A percentile compares a stretch with the other conserved stretches of the same genome.
phyloP scores from a whole-genome alignment of 768 basidiomycete species.

The Dendrothele bispora region DNA sequence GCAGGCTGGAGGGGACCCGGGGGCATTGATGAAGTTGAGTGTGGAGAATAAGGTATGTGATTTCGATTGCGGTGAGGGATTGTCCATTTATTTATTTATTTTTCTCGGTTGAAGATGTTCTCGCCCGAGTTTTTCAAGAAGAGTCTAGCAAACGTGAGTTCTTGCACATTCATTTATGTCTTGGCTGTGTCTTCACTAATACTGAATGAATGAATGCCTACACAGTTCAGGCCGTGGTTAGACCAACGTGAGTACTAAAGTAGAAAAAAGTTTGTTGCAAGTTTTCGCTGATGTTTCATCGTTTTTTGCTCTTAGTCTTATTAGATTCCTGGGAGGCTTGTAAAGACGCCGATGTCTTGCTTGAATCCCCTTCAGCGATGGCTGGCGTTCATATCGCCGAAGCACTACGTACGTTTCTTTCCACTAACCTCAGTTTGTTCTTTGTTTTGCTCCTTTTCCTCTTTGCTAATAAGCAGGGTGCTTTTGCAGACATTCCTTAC shows the following conservation, averaged over 20 bases:
- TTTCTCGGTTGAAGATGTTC: conserved; percentile 50
- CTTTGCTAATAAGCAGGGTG: neutral
- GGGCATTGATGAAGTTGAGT: conserved; percentile 64
- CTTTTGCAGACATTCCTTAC: conserved; percentile 53
- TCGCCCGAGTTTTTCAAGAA: conserved; percentile 72
- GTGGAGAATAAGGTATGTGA: conserved; percentile 41
- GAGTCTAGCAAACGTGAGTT: conserved; percentile 49
- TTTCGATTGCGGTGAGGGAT: neutral
- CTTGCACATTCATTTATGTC: conserved; percentile 1
- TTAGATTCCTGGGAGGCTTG: conserved; percentile 63
- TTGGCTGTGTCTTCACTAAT: neutral
- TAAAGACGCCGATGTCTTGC: conserved; percentile 61
- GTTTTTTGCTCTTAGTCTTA: conserved; percentile 51
- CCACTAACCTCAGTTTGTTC: neutral
- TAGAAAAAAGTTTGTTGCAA: neutral
- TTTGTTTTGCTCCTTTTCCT: neutral
- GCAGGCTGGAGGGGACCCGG: conserved; percentile 68
- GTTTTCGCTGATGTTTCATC: neutral
- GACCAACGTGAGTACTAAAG: conserved; percentile 48
- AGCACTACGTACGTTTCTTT: conserved; percentile 45
- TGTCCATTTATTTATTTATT: neutral
- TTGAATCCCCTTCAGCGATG: conserved; percentile 70
- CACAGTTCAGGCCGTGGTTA: conserved; percentile 67
- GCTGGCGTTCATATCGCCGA: conserved; percentile 74
- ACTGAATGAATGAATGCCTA: conserved; percentile 1